Evolutionary conservation across 2,329 filamentous ascomycete species (phyloP).

Genomic region (Hymenoscyphus fraxineus): DNA sequence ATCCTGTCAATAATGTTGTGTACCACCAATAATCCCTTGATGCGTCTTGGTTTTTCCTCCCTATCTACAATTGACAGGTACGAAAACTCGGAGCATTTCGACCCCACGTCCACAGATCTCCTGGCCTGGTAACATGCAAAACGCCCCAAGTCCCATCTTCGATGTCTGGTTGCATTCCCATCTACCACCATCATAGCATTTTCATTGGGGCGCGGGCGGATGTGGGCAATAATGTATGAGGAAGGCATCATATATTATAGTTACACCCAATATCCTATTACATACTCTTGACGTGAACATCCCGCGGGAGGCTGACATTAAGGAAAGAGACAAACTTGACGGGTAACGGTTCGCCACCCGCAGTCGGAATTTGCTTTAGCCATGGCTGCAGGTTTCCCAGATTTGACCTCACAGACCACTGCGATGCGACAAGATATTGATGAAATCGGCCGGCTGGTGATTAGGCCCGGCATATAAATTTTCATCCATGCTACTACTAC

Average conservation of each 20-base stretch:
- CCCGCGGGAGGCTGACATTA: conserved; percentile 1
- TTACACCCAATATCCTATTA: not conserved
- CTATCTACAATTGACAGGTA: not conserved
- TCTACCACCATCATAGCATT: not conserved
- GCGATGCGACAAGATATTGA: not conserved
- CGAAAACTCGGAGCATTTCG: not conserved
- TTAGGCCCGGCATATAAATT: not conserved
- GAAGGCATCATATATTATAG: not conserved
- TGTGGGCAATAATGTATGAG: not conserved
- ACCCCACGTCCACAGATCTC: not conserved
- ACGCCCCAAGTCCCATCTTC: not conserved
- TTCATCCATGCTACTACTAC: not conserved
- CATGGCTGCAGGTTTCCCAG: conserved; percentile 1
- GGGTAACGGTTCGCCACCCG: conserved; percentile 1
- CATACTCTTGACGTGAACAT: not conserved
- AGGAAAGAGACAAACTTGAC: not conserved
- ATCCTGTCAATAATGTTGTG: not conserved
- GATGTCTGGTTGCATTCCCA: not conserved
- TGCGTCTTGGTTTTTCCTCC: not conserved
- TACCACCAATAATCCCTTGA: not conserved
- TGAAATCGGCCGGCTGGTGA: not conserved
- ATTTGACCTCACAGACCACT: not conserved
- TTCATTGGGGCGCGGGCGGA: not conserved
- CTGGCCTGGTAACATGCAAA: not conserved
- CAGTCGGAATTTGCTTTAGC: not conserved